Evolutionary conservation across 2,329 filamentous ascomycete genomes (phyloP).

Genomic region (Helminthosporium solani): DNA sequence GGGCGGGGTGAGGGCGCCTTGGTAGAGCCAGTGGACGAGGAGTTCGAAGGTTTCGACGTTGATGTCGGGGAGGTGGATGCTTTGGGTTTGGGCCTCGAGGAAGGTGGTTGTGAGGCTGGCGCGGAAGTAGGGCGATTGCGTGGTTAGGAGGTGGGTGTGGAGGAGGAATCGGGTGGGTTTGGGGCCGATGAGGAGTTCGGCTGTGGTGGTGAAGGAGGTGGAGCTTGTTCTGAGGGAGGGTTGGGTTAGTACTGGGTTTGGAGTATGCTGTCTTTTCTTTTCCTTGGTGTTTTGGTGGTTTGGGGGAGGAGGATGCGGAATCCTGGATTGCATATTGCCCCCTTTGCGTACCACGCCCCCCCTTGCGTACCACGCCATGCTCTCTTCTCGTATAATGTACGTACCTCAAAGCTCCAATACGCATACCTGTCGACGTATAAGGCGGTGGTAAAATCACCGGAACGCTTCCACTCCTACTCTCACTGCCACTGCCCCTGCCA

Average conservation of each 20-base stretch:
- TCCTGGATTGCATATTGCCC: too few relatives aligned
- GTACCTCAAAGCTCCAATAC: slow-evolving; percentile 18
- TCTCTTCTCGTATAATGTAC: slow-evolving; percentile 8
- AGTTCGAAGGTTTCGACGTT: slow-evolving; percentile 50
- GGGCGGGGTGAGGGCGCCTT: slow-evolving; percentile 38
- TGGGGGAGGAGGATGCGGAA: not conserved
- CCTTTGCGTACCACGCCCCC: slow-evolving; percentile 8
- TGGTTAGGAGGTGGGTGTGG: slow-evolving; percentile 51
- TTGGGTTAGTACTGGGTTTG: too few relatives aligned
- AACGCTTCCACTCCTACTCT: slow-evolving; percentile 5
- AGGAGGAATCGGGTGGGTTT: slow-evolving; percentile 46
- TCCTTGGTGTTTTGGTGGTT: not conserved
- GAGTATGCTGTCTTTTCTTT: not conserved
- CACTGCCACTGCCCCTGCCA: not conserved
- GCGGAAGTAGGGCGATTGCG: slow-evolving; percentile 53
- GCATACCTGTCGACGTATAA: slow-evolving; percentile 28
- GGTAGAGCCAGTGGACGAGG: slow-evolving; percentile 55
- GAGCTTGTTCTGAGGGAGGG: slow-evolving; percentile 40
- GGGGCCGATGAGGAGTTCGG: slow-evolving; percentile 43
- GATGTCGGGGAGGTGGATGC: slow-evolving; percentile 48
- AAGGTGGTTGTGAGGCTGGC: slow-evolving; percentile 52
- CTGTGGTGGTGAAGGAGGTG: slow-evolving; percentile 43
- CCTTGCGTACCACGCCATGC: slow-evolving; percentile 16
- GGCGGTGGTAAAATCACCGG: slow-evolving; percentile 30
- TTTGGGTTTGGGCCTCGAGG: slow-evolving; percentile 46